Evolutionary conservation across 441 rosid species (phyloP).

Genomic region (Erodium moschatum): DNA sequence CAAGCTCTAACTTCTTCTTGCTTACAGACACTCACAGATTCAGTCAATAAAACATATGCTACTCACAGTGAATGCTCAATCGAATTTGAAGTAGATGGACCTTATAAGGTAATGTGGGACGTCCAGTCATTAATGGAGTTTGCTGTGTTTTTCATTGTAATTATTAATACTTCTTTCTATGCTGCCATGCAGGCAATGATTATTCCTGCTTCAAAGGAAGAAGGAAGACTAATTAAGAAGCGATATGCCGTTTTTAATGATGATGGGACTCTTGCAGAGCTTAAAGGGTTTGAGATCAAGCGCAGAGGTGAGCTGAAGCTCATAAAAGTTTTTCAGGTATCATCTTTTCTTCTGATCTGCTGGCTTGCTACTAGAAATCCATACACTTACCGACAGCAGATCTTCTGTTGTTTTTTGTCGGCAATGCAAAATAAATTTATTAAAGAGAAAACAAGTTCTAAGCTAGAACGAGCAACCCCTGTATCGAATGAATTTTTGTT

Average conservation of each 20-base stretch:
- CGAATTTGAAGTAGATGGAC: constrained; percentile 99
- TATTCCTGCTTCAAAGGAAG: constrained; percentile 98
- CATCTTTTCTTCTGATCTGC: constrained; percentile 15
- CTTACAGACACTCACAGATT: constrained; percentile 73
- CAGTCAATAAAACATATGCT: constrained; percentile 61
- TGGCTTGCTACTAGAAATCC: constrained; percentile 4
- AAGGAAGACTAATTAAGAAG: constrained; percentile 90
- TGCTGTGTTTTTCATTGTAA: constrained; percentile 16
- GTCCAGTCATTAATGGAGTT: constrained; percentile 10
- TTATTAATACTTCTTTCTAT: constrained; percentile 15
- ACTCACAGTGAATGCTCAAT: constrained; percentile 95
- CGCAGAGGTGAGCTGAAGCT: constrained; percentile 99
- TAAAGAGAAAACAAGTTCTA: too few species aligned
- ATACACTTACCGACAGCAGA: not conserved
- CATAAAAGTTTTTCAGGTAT: constrained; percentile 93
- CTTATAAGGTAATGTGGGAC: constrained; percentile 73
- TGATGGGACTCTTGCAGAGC: constrained; percentile 98
- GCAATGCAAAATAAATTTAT: too few species aligned
- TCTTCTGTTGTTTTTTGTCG: not conserved
- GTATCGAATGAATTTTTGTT: too few species aligned
- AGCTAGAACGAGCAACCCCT: too few species aligned
- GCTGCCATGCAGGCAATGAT: constrained; percentile 76
- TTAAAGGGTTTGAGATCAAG: constrained; percentile 98
- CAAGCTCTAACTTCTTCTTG: constrained; percentile 21
- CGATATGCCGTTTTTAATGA: constrained; percentile 97